A percentile compares a stretch with the other conserved stretches of the same genome.
phyloP scores from a whole-genome alignment of 306 rosid species.

The Prinsepia uniflora region DNA sequence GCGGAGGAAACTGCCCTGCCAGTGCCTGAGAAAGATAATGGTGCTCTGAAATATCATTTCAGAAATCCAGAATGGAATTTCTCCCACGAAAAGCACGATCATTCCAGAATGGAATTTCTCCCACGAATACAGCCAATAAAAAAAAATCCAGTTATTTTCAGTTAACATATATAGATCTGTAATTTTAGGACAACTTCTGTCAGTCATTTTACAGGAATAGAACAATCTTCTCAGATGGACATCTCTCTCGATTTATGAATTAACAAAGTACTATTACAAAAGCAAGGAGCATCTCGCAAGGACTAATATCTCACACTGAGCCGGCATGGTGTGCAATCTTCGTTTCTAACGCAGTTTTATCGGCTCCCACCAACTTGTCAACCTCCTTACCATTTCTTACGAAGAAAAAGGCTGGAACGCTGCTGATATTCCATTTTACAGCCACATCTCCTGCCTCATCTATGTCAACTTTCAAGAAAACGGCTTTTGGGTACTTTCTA shows the following conservation, averaged over 20 bases:
- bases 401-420: slow-evolving; percentile 78
- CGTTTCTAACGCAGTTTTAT: slow-evolving; percentile 52
- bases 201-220: slow-evolving; percentile 18
- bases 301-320: slow-evolving; percentile 31
- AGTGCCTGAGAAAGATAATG: not conserved
- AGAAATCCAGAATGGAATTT: not conserved
- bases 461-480: slow-evolving; percentile 69
- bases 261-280: slow-evolving; percentile 15
- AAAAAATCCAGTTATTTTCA: not conserved
- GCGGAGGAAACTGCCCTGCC: not conserved
- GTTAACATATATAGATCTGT: not conserved
- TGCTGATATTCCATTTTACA: slow-evolving; percentile 57
- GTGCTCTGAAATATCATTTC: not conserved
- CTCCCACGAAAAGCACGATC: not conserved
- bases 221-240: slow-evolving; percentile 9
- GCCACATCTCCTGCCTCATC: slow-evolving; percentile 73
- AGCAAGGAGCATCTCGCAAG: slow-evolving; percentile 1
- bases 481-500: slow-evolving; percentile 57
- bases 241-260: slow-evolving; percentile 4
- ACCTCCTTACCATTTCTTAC: slow-evolving; percentile 57
- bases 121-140: not conserved
- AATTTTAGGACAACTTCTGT: slow-evolving; percentile 6
- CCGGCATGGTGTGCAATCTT: slow-evolving; percentile 56
- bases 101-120: not conserved
- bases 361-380: slow-evolving; percentile 68